Conservation (phyloP, 345 rosid genomes). For the Ailanthus altissimus region DNA sequence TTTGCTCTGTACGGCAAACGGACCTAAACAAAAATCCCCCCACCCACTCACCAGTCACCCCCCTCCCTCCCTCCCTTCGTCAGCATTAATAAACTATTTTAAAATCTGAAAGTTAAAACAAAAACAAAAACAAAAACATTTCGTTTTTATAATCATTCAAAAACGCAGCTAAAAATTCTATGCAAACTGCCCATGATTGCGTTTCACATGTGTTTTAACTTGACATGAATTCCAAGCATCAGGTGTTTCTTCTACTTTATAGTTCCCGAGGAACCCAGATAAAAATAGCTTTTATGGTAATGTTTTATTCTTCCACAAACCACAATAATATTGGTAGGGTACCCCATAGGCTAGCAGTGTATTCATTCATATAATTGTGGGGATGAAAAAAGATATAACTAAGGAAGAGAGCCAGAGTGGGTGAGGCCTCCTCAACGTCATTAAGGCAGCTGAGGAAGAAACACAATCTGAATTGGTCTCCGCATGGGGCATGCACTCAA, state of each 20-base stretch:
- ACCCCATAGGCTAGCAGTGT: too few relatives aligned
- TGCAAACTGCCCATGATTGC: slow-evolving; percentile 20
- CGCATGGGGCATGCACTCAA: slow-evolving; percentile 39
- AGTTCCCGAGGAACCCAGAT: not conserved
- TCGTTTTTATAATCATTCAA: too few relatives aligned
- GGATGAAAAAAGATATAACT: not conserved
- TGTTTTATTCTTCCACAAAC: not conserved
- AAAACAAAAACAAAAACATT: too few relatives aligned
- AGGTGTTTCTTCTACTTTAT: not conserved
- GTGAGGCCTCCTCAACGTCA: not conserved
- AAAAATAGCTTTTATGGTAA: not conserved
- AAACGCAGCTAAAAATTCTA: too few relatives aligned
- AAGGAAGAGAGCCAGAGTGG: not conserved
- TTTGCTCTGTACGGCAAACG: not conserved
- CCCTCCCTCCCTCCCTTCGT: not conserved
- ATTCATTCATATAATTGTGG: too few relatives aligned
- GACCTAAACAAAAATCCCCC: not conserved
- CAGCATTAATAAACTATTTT: too few relatives aligned
- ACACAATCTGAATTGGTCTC: slow-evolving; percentile 44
- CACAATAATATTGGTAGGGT: slow-evolving; percentile 15
- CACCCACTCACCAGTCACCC: too few relatives aligned
- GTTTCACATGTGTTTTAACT: slow-evolving; percentile 29
- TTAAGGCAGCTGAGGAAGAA: slow-evolving; percentile 26
- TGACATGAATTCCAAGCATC: too few relatives aligned
- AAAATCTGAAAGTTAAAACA: too few relatives aligned